Evolutionary conservation across 352 stramenopile species (phyloP).

Genomic region (Paralagenidium karlingii): DNA sequence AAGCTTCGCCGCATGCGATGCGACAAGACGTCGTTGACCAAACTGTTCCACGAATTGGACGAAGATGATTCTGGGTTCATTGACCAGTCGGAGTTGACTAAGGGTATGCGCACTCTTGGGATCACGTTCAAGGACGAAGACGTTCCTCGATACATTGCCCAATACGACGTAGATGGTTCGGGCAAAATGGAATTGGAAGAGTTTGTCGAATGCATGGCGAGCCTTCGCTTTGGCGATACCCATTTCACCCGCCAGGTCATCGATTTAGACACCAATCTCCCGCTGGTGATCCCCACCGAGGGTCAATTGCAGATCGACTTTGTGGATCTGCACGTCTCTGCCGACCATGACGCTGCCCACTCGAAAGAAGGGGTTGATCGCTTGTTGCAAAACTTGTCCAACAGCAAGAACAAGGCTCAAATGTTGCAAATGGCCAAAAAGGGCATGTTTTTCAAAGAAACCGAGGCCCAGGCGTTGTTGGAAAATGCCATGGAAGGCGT

Average conservation of each 20-base stretch:
- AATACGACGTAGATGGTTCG: constrained; percentile 63
- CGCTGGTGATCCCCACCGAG: constrained; percentile 49
- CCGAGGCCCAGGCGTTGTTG: constrained; percentile 55
- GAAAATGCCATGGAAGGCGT: constrained; percentile 49
- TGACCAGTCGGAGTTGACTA: constrained; percentile 35
- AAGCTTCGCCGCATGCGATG: constrained; percentile 18
- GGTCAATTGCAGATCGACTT: constrained; percentile 54
- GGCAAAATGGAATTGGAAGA: constrained; percentile 65
- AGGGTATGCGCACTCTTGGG: constrained; percentile 34
- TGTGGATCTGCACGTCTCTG: constrained; percentile 61
- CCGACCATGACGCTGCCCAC: constrained; percentile 49
- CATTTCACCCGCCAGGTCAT: constrained; percentile 38
- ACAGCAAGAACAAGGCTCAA: constrained; percentile 66
- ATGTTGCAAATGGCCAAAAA: constrained; percentile 74
- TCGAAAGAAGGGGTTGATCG: constrained; percentile 48
- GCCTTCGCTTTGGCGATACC: constrained; percentile 28
- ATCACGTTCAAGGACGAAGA: constrained; percentile 47
- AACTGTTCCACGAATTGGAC: constrained; percentile 54
- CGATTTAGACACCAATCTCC: constrained; percentile 39
- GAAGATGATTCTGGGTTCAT: constrained; percentile 53
- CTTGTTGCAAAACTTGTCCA: constrained; percentile 63
- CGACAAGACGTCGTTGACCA: constrained; percentile 28
- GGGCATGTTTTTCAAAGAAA: constrained; percentile 45
- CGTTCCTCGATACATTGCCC: constrained; percentile 39
- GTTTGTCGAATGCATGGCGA: constrained; percentile 67